A percentile compares a stretch with the other conserved stretches of the same genome.
These are phyloP conservation scores for Solanum chmielewskii DNA, from an alignment of 257 asterid species.

Conservation along the genomic window DNA sequence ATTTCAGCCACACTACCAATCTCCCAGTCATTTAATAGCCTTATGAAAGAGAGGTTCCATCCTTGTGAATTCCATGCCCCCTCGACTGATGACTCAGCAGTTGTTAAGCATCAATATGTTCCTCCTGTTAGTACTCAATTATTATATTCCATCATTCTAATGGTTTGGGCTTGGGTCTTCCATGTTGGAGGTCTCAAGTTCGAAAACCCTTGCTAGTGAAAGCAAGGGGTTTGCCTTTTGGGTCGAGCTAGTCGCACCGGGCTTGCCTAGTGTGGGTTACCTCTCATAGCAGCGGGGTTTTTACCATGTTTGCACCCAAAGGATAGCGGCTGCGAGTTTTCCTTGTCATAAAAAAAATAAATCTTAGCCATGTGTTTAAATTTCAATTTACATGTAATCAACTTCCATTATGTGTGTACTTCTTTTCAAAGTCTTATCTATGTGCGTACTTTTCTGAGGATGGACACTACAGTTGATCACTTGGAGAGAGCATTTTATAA, in stretches of 20 bases:
- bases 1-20: no score
- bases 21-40: no score
- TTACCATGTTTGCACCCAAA: not conserved
- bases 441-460: not conserved
- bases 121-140: not conserved
- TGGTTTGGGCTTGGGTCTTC: not conserved
- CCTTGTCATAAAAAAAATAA: not conserved
- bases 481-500: not conserved
- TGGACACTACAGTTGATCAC: not conserved
- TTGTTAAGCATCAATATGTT: not conserved
- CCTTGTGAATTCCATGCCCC: not conserved
- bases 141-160: not conserved
- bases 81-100: not conserved
- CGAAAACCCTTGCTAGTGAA: not conserved
- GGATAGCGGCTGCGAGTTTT: not conserved
- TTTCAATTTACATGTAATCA: not conserved
- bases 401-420: not conserved
- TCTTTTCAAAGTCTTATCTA: no score
- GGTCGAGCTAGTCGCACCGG: not conserved
- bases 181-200: not conserved
- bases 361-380: not conserved
- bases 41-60: not conserved
- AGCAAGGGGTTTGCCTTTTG: not conserved
- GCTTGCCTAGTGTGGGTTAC: not conserved
- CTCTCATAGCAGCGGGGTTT: not conserved